Conservation (phyloP, 2,329 filamentous ascomycete genomes). For the Basipetospora chlamydospora region DNA sequence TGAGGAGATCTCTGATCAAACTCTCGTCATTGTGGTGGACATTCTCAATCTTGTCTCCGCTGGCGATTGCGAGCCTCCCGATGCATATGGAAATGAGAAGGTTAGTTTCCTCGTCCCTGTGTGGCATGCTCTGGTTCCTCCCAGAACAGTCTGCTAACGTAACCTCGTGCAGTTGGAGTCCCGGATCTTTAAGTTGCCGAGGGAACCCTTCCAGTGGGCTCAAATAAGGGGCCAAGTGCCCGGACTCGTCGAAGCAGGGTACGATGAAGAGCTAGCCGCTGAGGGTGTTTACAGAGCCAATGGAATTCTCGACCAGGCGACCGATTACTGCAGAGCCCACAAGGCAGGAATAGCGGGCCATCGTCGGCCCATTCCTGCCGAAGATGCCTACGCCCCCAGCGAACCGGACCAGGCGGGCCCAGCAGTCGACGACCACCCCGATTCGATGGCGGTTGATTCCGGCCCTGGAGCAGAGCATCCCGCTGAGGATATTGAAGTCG, state of each 20-base stretch:
- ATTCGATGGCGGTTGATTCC: slow-evolving; percentile 19
- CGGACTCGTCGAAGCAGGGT: slow-evolving; percentile 18
- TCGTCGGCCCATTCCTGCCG: slow-evolving; percentile 51
- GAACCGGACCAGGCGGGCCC: slow-evolving; percentile 11
- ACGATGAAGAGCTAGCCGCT: slow-evolving; percentile 46
- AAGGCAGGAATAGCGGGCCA: slow-evolving; percentile 39
- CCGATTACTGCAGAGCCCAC: slow-evolving; percentile 62
- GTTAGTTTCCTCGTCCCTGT: slow-evolving; percentile 31
- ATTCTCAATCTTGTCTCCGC: slow-evolving; percentile 67
- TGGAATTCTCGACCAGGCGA: slow-evolving; percentile 42
- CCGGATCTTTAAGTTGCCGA: slow-evolving; percentile 25
- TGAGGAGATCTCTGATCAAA: slow-evolving; percentile 63
- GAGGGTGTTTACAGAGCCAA: slow-evolving; percentile 78
- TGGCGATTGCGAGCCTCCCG: slow-evolving; percentile 59
- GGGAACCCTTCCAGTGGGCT: slow-evolving; percentile 32
- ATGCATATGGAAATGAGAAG: slow-evolving; percentile 40
- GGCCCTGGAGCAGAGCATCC: slow-evolving; percentile 8
- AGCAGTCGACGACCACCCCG: slow-evolving; percentile 11
- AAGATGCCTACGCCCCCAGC: slow-evolving; percentile 31
- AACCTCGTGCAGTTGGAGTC: slow-evolving; percentile 9
- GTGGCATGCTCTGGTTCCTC: too few species aligned
- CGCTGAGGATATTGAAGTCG: slow-evolving; percentile 12
- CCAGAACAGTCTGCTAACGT: too few species aligned
- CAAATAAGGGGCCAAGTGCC: slow-evolving; percentile 15
- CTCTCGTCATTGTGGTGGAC: slow-evolving; percentile 67